These are phyloP conservation scores for Ogataea ramenticola DNA, from an alignment of 805 yeast genomes.

Conservation along the genomic window DNA sequence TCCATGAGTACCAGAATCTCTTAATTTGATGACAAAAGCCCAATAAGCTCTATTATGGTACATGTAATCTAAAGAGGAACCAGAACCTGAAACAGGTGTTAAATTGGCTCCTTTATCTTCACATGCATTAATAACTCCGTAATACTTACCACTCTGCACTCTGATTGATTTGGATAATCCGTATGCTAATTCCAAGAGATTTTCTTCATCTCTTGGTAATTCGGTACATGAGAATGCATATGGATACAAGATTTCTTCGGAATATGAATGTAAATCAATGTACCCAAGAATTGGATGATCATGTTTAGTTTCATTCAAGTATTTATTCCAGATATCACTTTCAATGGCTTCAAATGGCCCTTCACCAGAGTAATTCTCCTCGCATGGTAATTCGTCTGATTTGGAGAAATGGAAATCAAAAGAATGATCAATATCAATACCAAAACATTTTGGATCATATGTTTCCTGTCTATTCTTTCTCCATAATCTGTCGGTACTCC, in stretches of 20 bases:
- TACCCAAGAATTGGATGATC: slow-evolving; percentile 66
- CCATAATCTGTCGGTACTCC: slow-evolving; percentile 82
- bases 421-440: slow-evolving; percentile 83
- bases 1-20: slow-evolving; percentile 81
- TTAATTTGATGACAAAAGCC: slow-evolving; percentile 77
- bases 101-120: slow-evolving; percentile 70
- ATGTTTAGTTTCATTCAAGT: slow-evolving; percentile 39
- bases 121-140: slow-evolving; percentile 72
- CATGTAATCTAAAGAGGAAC: slow-evolving; percentile 77
- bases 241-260: slow-evolving; percentile 78
- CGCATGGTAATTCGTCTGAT: slow-evolving; percentile 62
- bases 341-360: slow-evolving; percentile 61
- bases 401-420: slow-evolving; percentile 67
- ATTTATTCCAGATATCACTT: slow-evolving; percentile 40
- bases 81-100: slow-evolving; percentile 69
- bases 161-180: slow-evolving; percentile 74
- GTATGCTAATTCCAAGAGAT: slow-evolving; percentile 71
- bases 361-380: slow-evolving; percentile 79
- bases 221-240: slow-evolving; percentile 74
- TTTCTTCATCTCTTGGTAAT: slow-evolving; percentile 73
- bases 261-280: slow-evolving; percentile 77
- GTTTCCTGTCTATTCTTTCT: slow-evolving; percentile 81
- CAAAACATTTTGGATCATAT: slow-evolving; percentile 57
- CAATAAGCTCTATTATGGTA: slow-evolving; percentile 74
- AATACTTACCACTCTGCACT: slow-evolving; percentile 51